phyloP scores from a whole-genome alignment of 73 alveolate species.

The Stentor roeselii region DNA sequence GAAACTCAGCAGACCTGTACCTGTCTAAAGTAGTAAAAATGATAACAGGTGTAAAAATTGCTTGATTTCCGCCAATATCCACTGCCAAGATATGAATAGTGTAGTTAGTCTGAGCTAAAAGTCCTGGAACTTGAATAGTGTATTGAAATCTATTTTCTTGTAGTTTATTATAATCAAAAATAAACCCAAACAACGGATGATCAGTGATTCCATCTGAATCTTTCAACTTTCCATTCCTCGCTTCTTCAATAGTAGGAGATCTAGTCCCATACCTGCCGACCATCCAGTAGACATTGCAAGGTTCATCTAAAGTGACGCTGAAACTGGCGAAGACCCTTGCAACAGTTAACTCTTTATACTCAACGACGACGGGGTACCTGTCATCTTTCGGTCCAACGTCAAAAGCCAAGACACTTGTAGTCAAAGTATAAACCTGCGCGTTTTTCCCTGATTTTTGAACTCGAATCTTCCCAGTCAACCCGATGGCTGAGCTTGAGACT shows the following conservation, averaged over 20 bases:
- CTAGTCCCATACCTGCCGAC: constrained; percentile 14
- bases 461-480: not conserved
- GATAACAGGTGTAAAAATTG: not conserved
- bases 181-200: constrained; percentile 5
- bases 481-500: not conserved
- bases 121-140: not conserved
- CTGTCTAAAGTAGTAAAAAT: not conserved
- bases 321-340: not conserved
- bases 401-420: not conserved
- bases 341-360: not conserved
- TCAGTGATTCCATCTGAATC: not conserved
- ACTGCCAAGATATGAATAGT: not conserved
- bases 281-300: constrained; percentile 24
- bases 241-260: not conserved
- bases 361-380: not conserved
- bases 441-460: constrained; percentile 9
- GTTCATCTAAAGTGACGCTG: not conserved
- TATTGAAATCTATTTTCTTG: not conserved
- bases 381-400: not conserved
- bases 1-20: constrained; percentile 1
- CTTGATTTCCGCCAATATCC: constrained; percentile 2
- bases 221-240: not conserved
- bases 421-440: not conserved
- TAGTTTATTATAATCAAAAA: not conserved
- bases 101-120: constrained; percentile 7